Evolutionary conservation across 2,329 filamentous ascomycete species (phyloP).

Genomic region (Ophiostoma novo-ulmi): DNA sequence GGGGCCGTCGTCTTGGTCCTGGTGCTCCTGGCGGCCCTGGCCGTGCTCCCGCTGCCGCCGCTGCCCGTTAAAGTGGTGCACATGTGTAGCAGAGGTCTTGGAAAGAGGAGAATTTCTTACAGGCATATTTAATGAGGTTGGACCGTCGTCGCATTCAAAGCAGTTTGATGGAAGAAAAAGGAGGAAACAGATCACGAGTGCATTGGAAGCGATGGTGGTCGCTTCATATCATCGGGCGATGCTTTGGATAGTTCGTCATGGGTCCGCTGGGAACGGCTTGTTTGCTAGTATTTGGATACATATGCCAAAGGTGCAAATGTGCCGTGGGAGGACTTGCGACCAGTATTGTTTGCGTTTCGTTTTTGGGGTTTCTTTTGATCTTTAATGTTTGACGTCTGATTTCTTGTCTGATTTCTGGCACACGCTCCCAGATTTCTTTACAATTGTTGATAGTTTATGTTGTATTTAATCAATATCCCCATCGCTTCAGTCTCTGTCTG

Average conservation of each 20-base stretch:
- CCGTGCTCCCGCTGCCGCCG: conserved; percentile 22
- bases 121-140: conserved; percentile 6
- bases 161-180: neutral
- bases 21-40: conserved; percentile 23
- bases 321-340: neutral
- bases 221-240: neutral
- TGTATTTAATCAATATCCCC: conserved; percentile 1
- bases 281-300: neutral
- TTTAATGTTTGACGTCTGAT: neutral
- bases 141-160: neutral
- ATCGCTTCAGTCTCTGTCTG: neutral
- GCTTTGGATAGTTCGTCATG: neutral
- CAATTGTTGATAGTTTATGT: conserved; percentile 5
- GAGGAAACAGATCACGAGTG: neutral
- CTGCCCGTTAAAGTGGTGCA: conserved; percentile 15
- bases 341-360: neutral
- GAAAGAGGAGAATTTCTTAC: neutral
- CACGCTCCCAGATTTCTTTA: conserved; percentile 4
- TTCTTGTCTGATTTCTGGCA: conserved; percentile 5
- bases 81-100: too few species aligned
- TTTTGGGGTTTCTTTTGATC: neutral
- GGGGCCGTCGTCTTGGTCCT: conserved; percentile 36
- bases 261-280: neutral
- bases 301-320: neutral
- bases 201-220: neutral